Evolutionary conservation across 2,329 filamentous ascomycete genomes (phyloP), one percentile per base, ranked within the genome.

Genomic region (Rhytidhysteron rufulum): DNA sequence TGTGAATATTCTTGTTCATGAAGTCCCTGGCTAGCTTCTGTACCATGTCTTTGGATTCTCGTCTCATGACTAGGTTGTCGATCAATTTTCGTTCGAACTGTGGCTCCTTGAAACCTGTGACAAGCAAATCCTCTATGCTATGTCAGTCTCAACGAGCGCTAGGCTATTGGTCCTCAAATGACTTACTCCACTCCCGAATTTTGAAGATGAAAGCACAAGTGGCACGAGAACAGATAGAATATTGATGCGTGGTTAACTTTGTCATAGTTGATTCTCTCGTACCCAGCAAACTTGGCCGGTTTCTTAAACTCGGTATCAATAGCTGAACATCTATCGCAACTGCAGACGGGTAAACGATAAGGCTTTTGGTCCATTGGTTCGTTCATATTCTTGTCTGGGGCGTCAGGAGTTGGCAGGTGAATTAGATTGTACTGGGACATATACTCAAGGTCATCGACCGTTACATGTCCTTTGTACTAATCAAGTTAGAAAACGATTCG

Each of bases 1-100:
- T n/a, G 10, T 40, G 37, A 17, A 36, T 35, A n/a, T n/a, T n/a
- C n/a, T n/a, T n/a, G n/a, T n/a, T n/a, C n/a, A n/a, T n/a, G 27
- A 37, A 62, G 15, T 52, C 58, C 31, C 58, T 61, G 3, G 58
- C 44, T 2, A 62, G 41, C 0, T 60, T 50, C 22, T 57, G 60
- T 8, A 65, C 42, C 2, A 49, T 57, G 0, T 39, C 45, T 29
- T 55, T 41, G 1, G 56, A 42, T 7, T 37, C 34, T 1, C 40
- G 11, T 8, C 58, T 48, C 58, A 66, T 65, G 10, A 63, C 60
- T 0, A 65, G 40, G 2, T 47, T 41, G 4, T 58, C 41, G 8
- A 66, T 57, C 47, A 65, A 49, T 7, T 41, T 31, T 15, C 52
- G 40, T 2, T 64, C 45, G 39, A 59, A 61, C 1, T 39, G 34